Conservation (phyloP, 352 stramenopile genomes). For the Pythium apleroticum region DNA sequence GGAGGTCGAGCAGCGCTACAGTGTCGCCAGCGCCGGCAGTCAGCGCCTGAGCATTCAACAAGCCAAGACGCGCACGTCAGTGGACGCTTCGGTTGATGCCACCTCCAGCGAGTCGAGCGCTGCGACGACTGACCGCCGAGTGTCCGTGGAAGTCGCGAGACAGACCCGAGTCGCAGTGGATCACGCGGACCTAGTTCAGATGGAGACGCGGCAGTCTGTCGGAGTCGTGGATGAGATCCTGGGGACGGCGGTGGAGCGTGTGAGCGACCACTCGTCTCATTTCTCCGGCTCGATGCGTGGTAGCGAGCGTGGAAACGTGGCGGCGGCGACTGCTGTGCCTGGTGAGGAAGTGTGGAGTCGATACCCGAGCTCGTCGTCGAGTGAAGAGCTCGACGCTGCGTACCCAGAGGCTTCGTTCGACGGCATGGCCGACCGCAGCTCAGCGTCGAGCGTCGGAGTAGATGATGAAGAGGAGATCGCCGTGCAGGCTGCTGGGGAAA, state of each 20-base stretch:
- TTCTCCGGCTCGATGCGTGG: conserved; percentile 2
- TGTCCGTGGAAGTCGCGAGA: conserved; percentile 14
- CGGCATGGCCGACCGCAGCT: background rate
- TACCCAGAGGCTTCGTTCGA: conserved; percentile 15
- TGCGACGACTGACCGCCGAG: conserved; percentile 1
- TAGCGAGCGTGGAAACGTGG: background rate
- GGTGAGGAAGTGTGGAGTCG: conserved; percentile 23
- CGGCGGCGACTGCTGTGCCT: background rate
- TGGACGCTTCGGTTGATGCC: background rate
- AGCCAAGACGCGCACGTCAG: background rate
- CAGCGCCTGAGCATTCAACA: background rate
- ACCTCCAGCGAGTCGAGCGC: background rate
- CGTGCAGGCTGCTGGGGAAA: conserved; percentile 2
- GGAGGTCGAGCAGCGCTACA: background rate
- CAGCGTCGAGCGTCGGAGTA: conserved; percentile 2
- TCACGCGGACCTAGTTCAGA: conserved; percentile 5
- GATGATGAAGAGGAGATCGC: conserved; percentile 11
- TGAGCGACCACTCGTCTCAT: background rate
- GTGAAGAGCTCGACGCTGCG: conserved; percentile 22
- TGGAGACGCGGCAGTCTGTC: background rate
- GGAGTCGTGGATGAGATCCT: conserved; percentile 6
- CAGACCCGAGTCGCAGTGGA: conserved; percentile 6
- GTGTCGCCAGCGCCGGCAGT: background rate
- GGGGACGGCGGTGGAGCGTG: background rate
- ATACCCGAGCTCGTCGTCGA: conserved; percentile 31